Conservation (phyloP, 768 basidiomycete genomes). For the Macrolepiota albuminosa region DNA sequence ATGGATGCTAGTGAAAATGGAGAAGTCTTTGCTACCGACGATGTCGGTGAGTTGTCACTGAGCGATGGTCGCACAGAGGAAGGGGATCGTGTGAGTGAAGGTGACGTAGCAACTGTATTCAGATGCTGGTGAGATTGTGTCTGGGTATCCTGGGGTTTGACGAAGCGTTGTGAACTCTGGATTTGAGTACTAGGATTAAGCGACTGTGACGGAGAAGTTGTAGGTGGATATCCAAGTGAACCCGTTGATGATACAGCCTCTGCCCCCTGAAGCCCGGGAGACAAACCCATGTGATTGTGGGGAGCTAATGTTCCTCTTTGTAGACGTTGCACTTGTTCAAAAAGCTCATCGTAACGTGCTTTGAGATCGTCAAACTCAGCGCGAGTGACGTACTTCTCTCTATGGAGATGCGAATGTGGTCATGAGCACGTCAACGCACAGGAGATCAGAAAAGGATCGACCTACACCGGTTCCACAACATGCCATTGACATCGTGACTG, state of each 20-base stretch:
- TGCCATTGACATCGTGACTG: conserved; percentile 81
- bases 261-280: conserved; percentile 23
- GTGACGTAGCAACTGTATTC: conserved; percentile 15
- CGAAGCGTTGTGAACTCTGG: conserved; percentile 22
- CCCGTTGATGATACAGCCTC: conserved; percentile 29
- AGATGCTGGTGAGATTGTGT: conserved; percentile 18
- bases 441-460: conserved; percentile 19
- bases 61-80: conserved; percentile 13
- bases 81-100: conserved; percentile 20
- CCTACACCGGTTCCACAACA: conserved; percentile 77
- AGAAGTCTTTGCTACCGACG: conserved; percentile 24
- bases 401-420: conserved; percentile 20
- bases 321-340: conserved; percentile 48
- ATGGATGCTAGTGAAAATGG: conserved; percentile 36
- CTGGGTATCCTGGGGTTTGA: conserved; percentile 23
- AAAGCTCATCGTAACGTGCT: conserved; percentile 56
- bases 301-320: conserved; percentile 22
- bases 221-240: conserved; percentile 26
- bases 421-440: conserved; percentile 9
- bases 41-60: conserved; percentile 21
- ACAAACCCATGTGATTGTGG: conserved; percentile 30
- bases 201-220: conserved; percentile 30
- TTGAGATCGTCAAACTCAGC: conserved; percentile 76
- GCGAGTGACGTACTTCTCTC: conserved; percentile 79
- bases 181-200: conserved; percentile 20